Conservation (phyloP, 2,329 filamentous ascomycete species). For the Cucurbitaria berberidis region DNA sequence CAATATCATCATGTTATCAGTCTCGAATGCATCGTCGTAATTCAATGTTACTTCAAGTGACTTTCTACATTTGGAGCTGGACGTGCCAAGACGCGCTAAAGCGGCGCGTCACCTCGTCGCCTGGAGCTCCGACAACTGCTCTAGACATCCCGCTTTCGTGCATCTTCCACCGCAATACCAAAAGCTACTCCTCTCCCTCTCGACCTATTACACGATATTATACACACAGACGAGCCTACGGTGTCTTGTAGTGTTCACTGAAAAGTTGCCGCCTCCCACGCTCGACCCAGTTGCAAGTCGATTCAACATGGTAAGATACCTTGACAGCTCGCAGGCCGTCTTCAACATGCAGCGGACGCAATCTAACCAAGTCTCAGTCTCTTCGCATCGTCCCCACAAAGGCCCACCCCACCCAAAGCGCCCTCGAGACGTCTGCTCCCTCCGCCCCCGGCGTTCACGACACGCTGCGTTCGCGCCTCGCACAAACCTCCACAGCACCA, state of each 20-base stretch:
- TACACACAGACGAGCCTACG: background rate
- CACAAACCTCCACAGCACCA: slow-evolving; percentile 55
- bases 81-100: slow-evolving; percentile 40
- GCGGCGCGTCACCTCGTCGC: slow-evolving; percentile 40
- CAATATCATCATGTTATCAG: background rate
- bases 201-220: background rate
- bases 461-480: slow-evolving; percentile 84
- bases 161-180: background rate
- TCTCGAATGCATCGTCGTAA: background rate
- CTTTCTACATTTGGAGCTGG: background rate
- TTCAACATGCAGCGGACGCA: background rate
- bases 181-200: background rate
- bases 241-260: no score
- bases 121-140: slow-evolving; percentile 36
- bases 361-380: slow-evolving; percentile 60
- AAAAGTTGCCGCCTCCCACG: background rate
- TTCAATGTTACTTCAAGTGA: no score
- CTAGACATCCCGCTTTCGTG: slow-evolving; percentile 9
- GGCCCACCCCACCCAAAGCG: slow-evolving; percentile 63
- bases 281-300: background rate
- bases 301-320: slow-evolving; percentile 21
- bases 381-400: slow-evolving; percentile 85
- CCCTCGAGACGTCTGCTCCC: slow-evolving; percentile 69
- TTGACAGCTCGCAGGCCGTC: background rate
- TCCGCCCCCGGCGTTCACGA: slow-evolving; percentile 94